phyloP scores from a whole-genome alignment of 148 eudicot genomes.

The Oxyria digyna region DNA sequence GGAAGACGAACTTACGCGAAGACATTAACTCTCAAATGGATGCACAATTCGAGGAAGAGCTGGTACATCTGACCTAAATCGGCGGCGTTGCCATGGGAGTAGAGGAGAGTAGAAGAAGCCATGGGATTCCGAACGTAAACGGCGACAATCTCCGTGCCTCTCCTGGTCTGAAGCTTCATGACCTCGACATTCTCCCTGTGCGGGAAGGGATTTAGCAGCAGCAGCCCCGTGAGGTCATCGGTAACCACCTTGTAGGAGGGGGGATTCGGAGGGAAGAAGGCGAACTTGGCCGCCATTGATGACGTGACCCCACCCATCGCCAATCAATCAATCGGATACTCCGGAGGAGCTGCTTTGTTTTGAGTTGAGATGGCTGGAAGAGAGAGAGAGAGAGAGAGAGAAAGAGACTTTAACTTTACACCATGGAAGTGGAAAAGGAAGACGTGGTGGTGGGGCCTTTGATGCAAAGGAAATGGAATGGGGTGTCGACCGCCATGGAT shows the following conservation, averaged over 20 bases:
- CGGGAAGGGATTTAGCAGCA: slow-evolving; percentile 47
- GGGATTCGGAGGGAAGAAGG: slow-evolving; percentile 73
- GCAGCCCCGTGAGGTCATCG: slow-evolving; percentile 39
- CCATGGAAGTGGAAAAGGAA: not conserved
- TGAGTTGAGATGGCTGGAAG: not conserved
- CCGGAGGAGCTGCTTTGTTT: not conserved
- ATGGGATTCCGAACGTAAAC: slow-evolving; percentile 58
- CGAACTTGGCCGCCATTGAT: slow-evolving; percentile 78
- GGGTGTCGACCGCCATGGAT: slow-evolving; percentile 5
- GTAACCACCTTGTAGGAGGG: slow-evolving; percentile 56
- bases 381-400: slow-evolving; percentile 5
- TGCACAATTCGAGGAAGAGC: slow-evolving; percentile 55
- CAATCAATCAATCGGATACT: not conserved
- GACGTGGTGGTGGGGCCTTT: slow-evolving; percentile 5
- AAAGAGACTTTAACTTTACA: slow-evolving; percentile 1
- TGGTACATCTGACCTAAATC: slow-evolving; percentile 78
- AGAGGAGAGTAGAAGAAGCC: slow-evolving; percentile 54
- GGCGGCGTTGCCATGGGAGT: slow-evolving; percentile 76
- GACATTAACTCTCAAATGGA: slow-evolving; percentile 58
- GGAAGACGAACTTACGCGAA: slow-evolving; percentile 33
- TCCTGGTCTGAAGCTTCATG: slow-evolving; percentile 37
- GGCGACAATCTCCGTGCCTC: slow-evolving; percentile 50
- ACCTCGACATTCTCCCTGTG: slow-evolving; percentile 71
- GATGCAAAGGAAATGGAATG: not conserved
- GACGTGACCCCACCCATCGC: slow-evolving; percentile 76